These are phyloP conservation scores for Globisporangium nodosum DNA, from an alignment of 352 stramenopile species.

Conservation along the genomic window DNA sequence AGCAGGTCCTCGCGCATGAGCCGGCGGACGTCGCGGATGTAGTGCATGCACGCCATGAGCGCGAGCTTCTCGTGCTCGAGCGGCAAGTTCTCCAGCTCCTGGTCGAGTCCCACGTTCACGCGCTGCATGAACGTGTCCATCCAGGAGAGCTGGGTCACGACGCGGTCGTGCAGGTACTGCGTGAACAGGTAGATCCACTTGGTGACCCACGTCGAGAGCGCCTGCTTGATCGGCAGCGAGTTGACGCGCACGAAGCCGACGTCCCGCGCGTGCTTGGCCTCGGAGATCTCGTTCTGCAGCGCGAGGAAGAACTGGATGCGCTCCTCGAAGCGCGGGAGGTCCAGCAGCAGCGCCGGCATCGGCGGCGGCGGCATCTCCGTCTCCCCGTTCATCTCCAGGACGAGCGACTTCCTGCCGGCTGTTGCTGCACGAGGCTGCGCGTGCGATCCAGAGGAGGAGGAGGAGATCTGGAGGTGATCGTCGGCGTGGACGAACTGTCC, in stretches of 20 bases:
- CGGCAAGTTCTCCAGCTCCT: slow-evolving; percentile 31
- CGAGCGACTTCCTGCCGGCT: slow-evolving; percentile 1
- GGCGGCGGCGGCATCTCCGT: slow-evolving; percentile 28
- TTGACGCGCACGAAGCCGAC: slow-evolving; percentile 92
- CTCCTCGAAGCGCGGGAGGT: slow-evolving; percentile 85
- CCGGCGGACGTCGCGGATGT: slow-evolving; percentile 85
- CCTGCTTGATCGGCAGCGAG: slow-evolving; percentile 92
- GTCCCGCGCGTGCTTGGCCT: slow-evolving; percentile 81
- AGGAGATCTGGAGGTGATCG: slow-evolving; percentile 16
- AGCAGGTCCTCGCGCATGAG: slow-evolving; percentile 80
- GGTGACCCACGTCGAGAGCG: slow-evolving; percentile 90
- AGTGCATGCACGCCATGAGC: slow-evolving; percentile 86
- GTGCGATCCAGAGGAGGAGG: neutral
- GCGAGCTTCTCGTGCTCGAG: slow-evolving; percentile 40
- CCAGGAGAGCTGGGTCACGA: slow-evolving; percentile 78
- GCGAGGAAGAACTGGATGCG: slow-evolving; percentile 86
- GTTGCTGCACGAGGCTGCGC: neutral
- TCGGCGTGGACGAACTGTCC: slow-evolving; percentile 22
- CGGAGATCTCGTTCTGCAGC: slow-evolving; percentile 87
- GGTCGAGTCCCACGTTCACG: slow-evolving; percentile 74
- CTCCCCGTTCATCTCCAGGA: neutral
- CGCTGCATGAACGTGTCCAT: slow-evolving; percentile 85
- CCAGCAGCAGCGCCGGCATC: slow-evolving; percentile 66
- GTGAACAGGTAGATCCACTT: slow-evolving; percentile 96
- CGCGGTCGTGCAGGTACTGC: slow-evolving; percentile 88